Percentiles rank a stretch among this genome's conserved stretches.
These are phyloP conservation scores for Heliamphora pulchella DNA, from an alignment of 179 eudicot species.

Conservation along the genomic window DNA sequence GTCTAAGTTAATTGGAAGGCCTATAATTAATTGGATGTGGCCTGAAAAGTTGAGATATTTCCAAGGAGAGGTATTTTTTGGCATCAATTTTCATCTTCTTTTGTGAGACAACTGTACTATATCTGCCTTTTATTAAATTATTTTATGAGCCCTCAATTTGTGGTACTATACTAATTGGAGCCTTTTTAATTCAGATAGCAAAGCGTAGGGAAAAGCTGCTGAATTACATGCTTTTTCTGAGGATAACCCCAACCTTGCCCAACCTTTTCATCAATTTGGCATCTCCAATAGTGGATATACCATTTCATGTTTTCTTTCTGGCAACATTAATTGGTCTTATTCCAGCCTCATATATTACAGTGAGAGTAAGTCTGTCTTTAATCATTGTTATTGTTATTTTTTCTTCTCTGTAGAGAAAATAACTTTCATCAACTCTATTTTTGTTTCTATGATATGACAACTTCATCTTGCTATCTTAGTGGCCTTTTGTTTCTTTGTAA, in stretches of 20 bases:
- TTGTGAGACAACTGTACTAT: background rate
- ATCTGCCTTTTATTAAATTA: conserved; percentile 5
- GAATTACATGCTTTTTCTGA: conserved; percentile 94
- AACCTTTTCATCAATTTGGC: conserved; percentile 97
- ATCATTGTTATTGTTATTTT: background rate
- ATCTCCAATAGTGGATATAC: conserved; percentile 97
- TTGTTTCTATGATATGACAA: background rate
- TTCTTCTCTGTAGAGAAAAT: background rate
- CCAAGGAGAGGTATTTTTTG: conserved; percentile 70
- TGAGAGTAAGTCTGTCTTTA: conserved; percentile 46
- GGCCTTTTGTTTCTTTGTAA: background rate
- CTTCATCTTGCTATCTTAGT: background rate
- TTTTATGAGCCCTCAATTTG: background rate
- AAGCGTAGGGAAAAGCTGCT: conserved; percentile 78
- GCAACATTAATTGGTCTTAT: conserved; percentile 87
- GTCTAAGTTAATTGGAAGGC: conserved; percentile 89
- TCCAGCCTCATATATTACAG: conserved; percentile 89
- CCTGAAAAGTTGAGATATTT: conserved; percentile 82
- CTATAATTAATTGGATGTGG: conserved; percentile 89
- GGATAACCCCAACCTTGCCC: conserved; percentile 93
- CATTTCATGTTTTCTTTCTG: conserved; percentile 80
- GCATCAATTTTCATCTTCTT: background rate
- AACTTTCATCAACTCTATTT: background rate
- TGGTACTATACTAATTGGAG: conserved; percentile 10
- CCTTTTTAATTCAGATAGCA: conserved; percentile 49